A percentile compares a stretch with the other conserved stretches of the same genome.
Conservation (phyloP, 2,329 filamentous ascomycete species). For the Mollisia scopiformis region DNA sequence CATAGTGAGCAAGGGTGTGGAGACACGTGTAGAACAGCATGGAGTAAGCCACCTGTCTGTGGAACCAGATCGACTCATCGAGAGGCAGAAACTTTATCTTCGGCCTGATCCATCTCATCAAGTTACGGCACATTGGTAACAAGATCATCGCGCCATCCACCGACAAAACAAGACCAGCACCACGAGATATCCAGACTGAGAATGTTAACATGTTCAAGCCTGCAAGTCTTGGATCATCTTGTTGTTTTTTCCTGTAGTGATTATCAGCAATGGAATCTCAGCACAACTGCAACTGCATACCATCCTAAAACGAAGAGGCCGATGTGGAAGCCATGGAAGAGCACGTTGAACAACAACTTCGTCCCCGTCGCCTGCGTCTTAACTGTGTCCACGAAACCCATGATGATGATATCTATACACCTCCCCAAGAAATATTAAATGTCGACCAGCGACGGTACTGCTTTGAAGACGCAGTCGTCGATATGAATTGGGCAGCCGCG, state of each 20-base stretch:
- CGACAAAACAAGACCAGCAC: constrained; percentile 83
- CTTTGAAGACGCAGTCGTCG: constrained; percentile 32
- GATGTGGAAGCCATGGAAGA: constrained; percentile 82
- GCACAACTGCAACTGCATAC: constrained; percentile 52
- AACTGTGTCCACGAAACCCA: constrained; percentile 37
- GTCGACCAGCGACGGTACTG: constrained; percentile 59
- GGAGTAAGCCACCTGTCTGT: constrained; percentile 90
- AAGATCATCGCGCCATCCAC: constrained; percentile 88
- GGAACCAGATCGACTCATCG: constrained; percentile 98
- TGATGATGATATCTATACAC: constrained; percentile 25
- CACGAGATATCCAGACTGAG: constrained; percentile 96
- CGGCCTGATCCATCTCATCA: constrained; percentile 82
- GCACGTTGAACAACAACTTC: constrained; percentile 77
- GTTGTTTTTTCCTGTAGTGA: constrained; percentile 75
- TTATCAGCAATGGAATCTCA: constrained; percentile 28
- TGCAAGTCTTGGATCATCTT: constrained; percentile 66
- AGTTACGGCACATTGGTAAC: constrained; percentile 90
- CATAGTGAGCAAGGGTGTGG: constrained; percentile 84
- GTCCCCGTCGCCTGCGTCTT: constrained; percentile 68
- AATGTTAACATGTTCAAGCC: constrained; percentile 79
- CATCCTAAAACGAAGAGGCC: constrained; percentile 84
- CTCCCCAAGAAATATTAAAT: constrained; percentile 40
- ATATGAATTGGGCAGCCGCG: constrained; percentile 27
- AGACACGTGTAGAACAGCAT: constrained; percentile 80
- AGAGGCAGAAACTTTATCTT: constrained; percentile 87